These are phyloP conservation scores for Colletotrichum abscissum DNA, from an alignment of 2,329 filamentous ascomycete genomes.

Conservation along the genomic window DNA sequence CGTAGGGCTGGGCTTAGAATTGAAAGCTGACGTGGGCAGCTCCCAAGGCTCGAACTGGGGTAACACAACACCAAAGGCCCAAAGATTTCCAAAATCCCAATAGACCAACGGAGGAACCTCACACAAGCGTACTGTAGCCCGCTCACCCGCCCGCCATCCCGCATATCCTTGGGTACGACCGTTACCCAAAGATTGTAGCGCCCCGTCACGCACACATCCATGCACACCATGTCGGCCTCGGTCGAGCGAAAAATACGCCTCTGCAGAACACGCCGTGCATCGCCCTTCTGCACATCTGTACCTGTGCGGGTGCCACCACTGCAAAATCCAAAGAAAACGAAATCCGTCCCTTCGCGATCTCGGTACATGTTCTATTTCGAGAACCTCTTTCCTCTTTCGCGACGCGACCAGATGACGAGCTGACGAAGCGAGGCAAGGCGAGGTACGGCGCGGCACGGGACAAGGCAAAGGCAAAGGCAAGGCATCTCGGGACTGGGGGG, in stretches of 20 bases:
- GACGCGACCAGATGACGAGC: neutral
- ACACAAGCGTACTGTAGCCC: neutral
- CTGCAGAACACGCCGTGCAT: conserved; percentile 19
- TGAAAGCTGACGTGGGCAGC: neutral
- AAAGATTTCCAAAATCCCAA: neutral
- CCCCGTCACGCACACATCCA: neutral
- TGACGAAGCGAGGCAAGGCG: neutral
- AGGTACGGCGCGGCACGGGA: neutral
- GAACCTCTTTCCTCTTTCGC: neutral
- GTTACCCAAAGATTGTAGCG: neutral
- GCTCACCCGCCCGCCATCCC: neutral
- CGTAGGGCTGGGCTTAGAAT: neutral
- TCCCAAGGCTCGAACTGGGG: neutral
- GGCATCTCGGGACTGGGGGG: neutral
- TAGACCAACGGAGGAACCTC: neutral
- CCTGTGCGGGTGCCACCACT: neutral
- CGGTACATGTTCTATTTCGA: neutral
- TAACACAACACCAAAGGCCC: neutral
- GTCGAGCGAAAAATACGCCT: conserved; percentile 1
- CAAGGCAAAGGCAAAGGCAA: neutral
- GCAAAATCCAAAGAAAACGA: neutral
- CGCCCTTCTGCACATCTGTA: neutral
- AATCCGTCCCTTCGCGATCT: neutral
- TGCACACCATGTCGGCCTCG: conserved; percentile 31
- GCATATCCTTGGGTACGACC: neutral